phyloP scores from a whole-genome alignment of 306 rosid genomes.

The Pyrus communis region DNA sequence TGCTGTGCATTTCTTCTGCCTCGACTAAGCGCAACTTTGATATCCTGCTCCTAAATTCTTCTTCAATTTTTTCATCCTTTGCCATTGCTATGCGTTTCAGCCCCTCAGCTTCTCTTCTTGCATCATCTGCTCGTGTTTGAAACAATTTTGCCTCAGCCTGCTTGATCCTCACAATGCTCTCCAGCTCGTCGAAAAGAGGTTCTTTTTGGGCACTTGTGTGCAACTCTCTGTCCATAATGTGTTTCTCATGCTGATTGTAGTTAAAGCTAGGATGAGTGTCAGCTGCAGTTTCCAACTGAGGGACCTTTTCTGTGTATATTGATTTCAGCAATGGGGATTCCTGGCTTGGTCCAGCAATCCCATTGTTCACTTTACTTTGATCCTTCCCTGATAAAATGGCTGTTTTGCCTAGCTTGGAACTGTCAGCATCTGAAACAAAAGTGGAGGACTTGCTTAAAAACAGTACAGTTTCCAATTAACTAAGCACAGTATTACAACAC shows the following conservation, averaged over 20 bases:
- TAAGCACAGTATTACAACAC: neutral
- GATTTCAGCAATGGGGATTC: conserved; percentile 79
- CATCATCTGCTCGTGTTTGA: conserved; percentile 83
- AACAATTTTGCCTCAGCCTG: conserved; percentile 92
- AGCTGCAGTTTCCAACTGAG: conserved; percentile 54
- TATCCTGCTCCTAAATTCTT: conserved; percentile 64
- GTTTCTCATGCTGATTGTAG: conserved; percentile 58
- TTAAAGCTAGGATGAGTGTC: conserved; percentile 54
- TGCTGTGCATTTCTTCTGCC: conserved; percentile 69
- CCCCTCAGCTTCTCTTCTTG: conserved; percentile 91
- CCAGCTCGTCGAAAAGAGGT: conserved; percentile 75
- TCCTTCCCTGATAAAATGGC: conserved; percentile 48
- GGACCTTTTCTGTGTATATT: conserved; percentile 48
- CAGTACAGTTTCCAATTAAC: conserved; percentile 5
- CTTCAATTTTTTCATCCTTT: conserved; percentile 76
- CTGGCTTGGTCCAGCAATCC: conserved; percentile 66
- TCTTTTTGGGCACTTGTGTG: conserved; percentile 61
- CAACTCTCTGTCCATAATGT: conserved; percentile 48
- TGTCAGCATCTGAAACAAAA: conserved; percentile 56
- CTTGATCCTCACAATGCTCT: conserved; percentile 70
- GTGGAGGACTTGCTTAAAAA: conserved; percentile 18
- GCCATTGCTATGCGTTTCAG: conserved; percentile 78
- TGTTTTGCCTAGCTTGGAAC: conserved; percentile 50
- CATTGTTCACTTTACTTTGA: conserved; percentile 45
- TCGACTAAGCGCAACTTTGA: conserved; percentile 60